Evolutionary conservation across 306 rosid species (phyloP), one percentile per base, ranked within the genome.

Genomic region (Quercus rubra): DNA sequence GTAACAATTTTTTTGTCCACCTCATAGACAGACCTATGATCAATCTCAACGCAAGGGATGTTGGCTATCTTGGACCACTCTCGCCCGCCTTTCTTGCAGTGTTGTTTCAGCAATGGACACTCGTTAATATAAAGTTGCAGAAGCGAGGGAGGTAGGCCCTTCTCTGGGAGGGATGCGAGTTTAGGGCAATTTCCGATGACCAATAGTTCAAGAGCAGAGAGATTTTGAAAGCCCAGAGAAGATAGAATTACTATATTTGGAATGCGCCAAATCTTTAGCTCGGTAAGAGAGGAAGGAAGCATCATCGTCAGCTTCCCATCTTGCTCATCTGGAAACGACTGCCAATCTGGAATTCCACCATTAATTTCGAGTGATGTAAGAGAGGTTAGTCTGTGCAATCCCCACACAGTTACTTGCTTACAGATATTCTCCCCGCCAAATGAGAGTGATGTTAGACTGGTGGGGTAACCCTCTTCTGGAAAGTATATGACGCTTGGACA

Each of bases 41-140:
- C 41, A 35, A 35, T 35, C 0, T 0, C 0, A 35, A 35, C 8
- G 64, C 0, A 0, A 35, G 41, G 41, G 41, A 5, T 7, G 38
- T 33, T 33, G 38, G 38, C 38, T 5, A 33, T 33, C 38, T 33
- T 33, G 38, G 38, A 33, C 38, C 38, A 33, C 6, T 33, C 38
- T 33, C 1, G 6, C 38, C 38, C 6, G 6, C 38, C 6, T 33
- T 33, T 33, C 38, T 33, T 33, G 6, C 38, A 33, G 6, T 33
- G 33, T 31, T 31, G 33, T 31, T 31, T 31, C 5, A 3, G 35
- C 17, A 77, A 10, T 11, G 79, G 73, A 28, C 73, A 62, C 0
- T 0, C 0, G 0, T 0, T 0, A 27, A 76, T 30, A 0, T 0
- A 0, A 2, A n/a, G n/a, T n/a, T n/a, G 0, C 18, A 1, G 0